Percentiles rank a stretch among this genome's conserved stretches.
Evolutionary conservation across 2,329 filamentous ascomycete species (phyloP).

Genomic region (Fusarium vanettenii): DNA sequence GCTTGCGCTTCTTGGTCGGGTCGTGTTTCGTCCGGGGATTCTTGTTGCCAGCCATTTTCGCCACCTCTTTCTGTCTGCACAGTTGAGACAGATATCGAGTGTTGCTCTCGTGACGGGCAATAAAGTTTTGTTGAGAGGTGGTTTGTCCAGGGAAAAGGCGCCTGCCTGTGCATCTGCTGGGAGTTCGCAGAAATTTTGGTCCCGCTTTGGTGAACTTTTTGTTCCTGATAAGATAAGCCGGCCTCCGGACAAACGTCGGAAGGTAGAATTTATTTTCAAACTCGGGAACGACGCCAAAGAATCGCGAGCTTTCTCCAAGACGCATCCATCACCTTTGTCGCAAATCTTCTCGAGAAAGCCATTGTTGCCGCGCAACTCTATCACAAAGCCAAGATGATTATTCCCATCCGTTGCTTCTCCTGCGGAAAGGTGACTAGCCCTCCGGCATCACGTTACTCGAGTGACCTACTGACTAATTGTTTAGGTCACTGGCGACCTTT

Average conservation of each 20-base stretch:
- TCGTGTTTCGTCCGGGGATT: slow-evolving; percentile 49
- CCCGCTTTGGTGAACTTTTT: slow-evolving; percentile 53
- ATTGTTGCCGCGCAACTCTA: slow-evolving; percentile 20
- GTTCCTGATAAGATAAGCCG: slow-evolving; percentile 55
- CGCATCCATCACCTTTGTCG: slow-evolving; percentile 36
- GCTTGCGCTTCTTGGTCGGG: slow-evolving; percentile 60
- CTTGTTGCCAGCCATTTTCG: slow-evolving; percentile 52
- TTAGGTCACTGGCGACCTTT: slow-evolving; percentile 95
- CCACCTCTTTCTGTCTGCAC: slow-evolving; percentile 16
- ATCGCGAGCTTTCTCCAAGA: slow-evolving; percentile 33
- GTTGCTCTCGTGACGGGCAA: slow-evolving; percentile 33
- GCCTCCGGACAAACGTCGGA: slow-evolving; percentile 47
- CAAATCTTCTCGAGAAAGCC: slow-evolving; percentile 29
- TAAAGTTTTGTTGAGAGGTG: slow-evolving; percentile 7
- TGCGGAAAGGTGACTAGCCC: slow-evolving; percentile 87
- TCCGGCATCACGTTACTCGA: slow-evolving; percentile 17
- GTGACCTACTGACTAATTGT: slow-evolving; percentile 40
- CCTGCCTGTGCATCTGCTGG: slow-evolving; percentile 24
- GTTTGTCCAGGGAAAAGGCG: slow-evolving; percentile 33
- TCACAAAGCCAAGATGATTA: slow-evolving; percentile 82
- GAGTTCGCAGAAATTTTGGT: slow-evolving; percentile 54
- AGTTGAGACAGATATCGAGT: slow-evolving; percentile 9
- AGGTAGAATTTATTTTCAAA: slow-evolving; percentile 43
- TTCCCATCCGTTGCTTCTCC: slow-evolving; percentile 97
- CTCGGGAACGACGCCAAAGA: slow-evolving; percentile 18